Conservation (phyloP, 768 basidiomycete genomes). For the Boletus subparvulus region DNA sequence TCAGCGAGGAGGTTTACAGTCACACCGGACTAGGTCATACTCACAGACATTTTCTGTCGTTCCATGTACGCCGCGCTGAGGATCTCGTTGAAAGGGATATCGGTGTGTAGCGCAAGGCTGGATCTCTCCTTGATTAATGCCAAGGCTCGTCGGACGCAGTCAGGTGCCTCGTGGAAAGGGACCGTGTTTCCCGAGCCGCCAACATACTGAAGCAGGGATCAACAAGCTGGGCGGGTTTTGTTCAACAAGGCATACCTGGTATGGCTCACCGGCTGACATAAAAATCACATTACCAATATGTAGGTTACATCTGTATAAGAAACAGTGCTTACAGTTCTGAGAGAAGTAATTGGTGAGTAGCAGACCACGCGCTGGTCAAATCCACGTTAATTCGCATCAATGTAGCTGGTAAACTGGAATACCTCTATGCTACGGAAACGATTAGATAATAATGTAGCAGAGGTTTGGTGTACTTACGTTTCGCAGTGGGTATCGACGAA, state of each 20-base stretch:
- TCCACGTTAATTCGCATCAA: conserved; percentile 6
- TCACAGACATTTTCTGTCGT: conserved; percentile 78
- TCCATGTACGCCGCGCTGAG: conserved; percentile 85
- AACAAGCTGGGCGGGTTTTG: background rate
- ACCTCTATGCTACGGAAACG: conserved; percentile 65
- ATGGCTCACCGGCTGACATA: conserved; percentile 72
- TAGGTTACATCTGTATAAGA: background rate
- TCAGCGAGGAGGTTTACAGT: conserved; percentile 3
- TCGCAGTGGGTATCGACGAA: conserved; percentile 72
- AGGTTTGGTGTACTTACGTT: conserved; percentile 39
- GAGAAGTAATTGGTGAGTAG: conserved; percentile 82
- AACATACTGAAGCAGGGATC: conserved; percentile 55
- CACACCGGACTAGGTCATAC: conserved; percentile 17
- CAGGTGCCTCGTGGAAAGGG: conserved; percentile 57
- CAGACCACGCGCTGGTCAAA: conserved; percentile 57
- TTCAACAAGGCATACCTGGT: conserved; percentile 49
- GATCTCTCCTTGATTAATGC: conserved; percentile 59
- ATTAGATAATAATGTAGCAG: conserved; percentile 9
- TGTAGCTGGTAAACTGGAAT: conserved; percentile 6
- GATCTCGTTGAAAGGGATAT: conserved; percentile 68
- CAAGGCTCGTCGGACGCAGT: conserved; percentile 58
- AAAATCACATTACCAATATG: background rate
- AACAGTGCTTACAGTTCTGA: conserved; percentile 63
- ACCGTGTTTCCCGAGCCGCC: conserved; percentile 74
- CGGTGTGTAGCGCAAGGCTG: conserved; percentile 40